phyloP scores from a whole-genome alignment of 345 rosid species.

The Gossypium turneri region DNA sequence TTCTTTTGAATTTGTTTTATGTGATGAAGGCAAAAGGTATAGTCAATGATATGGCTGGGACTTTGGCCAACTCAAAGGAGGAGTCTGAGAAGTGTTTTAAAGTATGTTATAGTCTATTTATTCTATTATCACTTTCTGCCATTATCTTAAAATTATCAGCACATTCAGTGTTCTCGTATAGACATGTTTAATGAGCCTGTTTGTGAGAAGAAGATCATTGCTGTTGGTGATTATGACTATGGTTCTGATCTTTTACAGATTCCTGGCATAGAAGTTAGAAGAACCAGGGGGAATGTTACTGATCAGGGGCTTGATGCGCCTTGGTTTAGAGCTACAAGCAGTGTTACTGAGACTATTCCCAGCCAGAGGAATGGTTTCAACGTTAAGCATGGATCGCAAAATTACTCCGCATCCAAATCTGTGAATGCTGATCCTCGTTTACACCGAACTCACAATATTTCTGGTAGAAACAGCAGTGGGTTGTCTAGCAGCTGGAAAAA shows the following conservation, averaged over 20 bases:
- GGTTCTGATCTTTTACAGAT: conserved; percentile 53
- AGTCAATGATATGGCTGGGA: conserved; percentile 32
- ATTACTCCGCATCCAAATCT: conserved; percentile 42
- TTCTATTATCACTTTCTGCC: conserved; percentile 19
- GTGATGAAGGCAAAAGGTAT: conserved; percentile 45
- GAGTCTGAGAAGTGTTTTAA: conserved; percentile 32
- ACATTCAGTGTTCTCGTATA: conserved; percentile 50
- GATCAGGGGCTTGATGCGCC: conserved; percentile 60
- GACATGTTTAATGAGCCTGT: conserved; percentile 46
- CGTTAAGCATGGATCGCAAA: conserved; percentile 48
- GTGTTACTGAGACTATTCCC: conserved; percentile 47
- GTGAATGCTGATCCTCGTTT: conserved; percentile 36
- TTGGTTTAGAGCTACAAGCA: conserved; percentile 52
- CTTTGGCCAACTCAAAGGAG: conserved; percentile 34
- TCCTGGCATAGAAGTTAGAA: conserved; percentile 49
- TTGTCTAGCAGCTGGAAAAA: conserved; percentile 80
- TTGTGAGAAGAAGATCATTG: conserved; percentile 40
- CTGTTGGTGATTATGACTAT: conserved; percentile 53
- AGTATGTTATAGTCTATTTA: background rate
- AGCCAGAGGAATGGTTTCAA: conserved; percentile 60
- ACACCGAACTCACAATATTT: conserved; percentile 31
- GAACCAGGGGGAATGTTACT: conserved; percentile 43
- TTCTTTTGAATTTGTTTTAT: conserved; percentile 15
- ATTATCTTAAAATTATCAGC: conserved; percentile 25
- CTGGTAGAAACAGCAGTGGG: conserved; percentile 37